These are phyloP conservation scores for Lachancea kluyveri DNA, from an alignment of 805 yeast species.

Conservation along the genomic window DNA sequence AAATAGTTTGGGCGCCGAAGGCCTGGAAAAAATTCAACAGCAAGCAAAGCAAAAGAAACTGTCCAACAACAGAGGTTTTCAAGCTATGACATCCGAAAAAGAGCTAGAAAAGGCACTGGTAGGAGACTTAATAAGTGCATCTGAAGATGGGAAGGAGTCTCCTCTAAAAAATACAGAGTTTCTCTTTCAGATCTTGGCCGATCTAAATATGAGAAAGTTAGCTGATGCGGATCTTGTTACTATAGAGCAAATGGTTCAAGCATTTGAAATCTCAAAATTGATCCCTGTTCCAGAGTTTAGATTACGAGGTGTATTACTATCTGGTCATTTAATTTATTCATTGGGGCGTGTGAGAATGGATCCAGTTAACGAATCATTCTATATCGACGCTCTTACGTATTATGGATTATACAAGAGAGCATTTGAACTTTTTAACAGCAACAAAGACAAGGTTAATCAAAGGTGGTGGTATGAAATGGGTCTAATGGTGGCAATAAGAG, in stretches of 20 bases:
- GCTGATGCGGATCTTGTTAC: slow-evolving; percentile 12
- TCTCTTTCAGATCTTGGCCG: slow-evolving; percentile 16
- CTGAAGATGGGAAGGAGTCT: slow-evolving; percentile 7
- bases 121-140: slow-evolving; percentile 7
- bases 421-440: slow-evolving; percentile 30
- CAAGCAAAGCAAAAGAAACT: neutral
- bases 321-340: slow-evolving; percentile 40
- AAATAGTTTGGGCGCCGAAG: slow-evolving; percentile 12
- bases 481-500: slow-evolving; percentile 34
- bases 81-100: slow-evolving; percentile 2
- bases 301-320: slow-evolving; percentile 31
- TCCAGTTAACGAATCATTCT: slow-evolving; percentile 45
- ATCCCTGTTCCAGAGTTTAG: slow-evolving; percentile 30
- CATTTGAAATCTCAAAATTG: slow-evolving; percentile 38
- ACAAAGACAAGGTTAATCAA: slow-evolving; percentile 33
- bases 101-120: slow-evolving; percentile 6
- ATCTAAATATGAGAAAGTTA: slow-evolving; percentile 12
- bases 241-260: slow-evolving; percentile 31
- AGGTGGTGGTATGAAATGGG: slow-evolving; percentile 52
- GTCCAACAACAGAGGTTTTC: neutral
- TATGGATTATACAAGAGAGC: slow-evolving; percentile 34
- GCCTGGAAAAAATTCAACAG: slow-evolving; percentile 2
- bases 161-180: slow-evolving; percentile 15
- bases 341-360: slow-evolving; percentile 41
- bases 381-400: slow-evolving; percentile 38